Percentiles rank a stretch among this genome's conserved stretches.
Conservation (phyloP, 176 grass and related monocot genomes). For the Eragrostis curvula region DNA sequence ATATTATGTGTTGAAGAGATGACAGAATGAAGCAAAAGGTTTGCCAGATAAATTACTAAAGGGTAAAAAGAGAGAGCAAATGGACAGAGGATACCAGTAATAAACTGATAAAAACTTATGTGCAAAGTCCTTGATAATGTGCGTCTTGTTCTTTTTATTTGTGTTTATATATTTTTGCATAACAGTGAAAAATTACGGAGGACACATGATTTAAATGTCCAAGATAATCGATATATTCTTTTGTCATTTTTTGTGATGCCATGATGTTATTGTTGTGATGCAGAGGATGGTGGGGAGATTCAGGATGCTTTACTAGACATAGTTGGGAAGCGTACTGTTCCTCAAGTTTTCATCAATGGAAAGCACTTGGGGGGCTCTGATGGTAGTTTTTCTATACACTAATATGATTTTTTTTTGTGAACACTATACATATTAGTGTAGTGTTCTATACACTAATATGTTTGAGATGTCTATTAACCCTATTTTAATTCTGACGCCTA, state of each 20-base stretch:
- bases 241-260: not conserved
- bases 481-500: not conserved
- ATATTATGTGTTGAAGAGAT: not conserved
- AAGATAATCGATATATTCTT: not conserved
- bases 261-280: conserved; percentile 7
- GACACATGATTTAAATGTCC: not conserved
- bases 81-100: not conserved
- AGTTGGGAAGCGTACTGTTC: conserved; percentile 65
- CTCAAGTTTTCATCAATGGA: conserved; percentile 73
- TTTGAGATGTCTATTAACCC: not conserved
- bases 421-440: too few relatives aligned
- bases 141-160: not conserved
- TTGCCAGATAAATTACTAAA: not conserved
- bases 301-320: conserved; percentile 65
- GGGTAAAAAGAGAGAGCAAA: not conserved
- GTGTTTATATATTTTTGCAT: not conserved
- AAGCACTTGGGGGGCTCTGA: conserved; percentile 78
- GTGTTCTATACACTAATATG: not conserved
- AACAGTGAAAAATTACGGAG: not conserved
- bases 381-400: conserved; percentile 43
- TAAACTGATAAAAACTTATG: not conserved
- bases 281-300: conserved; percentile 70
- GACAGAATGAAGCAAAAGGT: not conserved
- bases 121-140: not conserved
- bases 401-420: too few relatives aligned